A percentile compares a stretch with the other conserved stretches of the same genome.
phyloP scores from a whole-genome alignment of 768 basidiomycete species.

The Tephrocybe sp. region DNA sequence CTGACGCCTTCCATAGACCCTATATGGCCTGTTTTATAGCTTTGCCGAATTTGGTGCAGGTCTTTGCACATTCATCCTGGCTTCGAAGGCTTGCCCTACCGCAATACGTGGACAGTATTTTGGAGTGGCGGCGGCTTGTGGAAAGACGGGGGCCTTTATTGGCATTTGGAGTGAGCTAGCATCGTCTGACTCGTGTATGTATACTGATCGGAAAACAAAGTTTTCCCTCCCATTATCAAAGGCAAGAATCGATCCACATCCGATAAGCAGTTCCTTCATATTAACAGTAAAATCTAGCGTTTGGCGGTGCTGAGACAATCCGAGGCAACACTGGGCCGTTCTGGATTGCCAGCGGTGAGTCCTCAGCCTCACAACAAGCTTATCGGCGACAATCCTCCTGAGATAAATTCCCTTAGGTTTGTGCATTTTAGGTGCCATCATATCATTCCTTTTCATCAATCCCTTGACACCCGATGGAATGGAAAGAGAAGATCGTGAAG shows the following conservation, averaged over 20 bases:
- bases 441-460: constrained; percentile 9
- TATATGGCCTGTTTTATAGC: constrained; percentile 87
- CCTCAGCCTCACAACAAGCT: not conserved
- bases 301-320: constrained; percentile 50
- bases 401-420: not conserved
- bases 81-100: constrained; percentile 80
- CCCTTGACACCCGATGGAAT: constrained; percentile 9
- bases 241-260: constrained; percentile 32
- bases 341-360: constrained; percentile 71
- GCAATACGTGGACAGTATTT: constrained; percentile 84
- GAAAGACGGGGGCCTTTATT: constrained; percentile 80
- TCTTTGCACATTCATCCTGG: constrained; percentile 80
- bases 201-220: constrained; percentile 29
- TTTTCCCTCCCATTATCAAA: constrained; percentile 62
- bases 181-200: not conserved
- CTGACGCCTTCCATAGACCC: not conserved
- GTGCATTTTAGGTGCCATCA: constrained; percentile 3
- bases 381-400: not conserved
- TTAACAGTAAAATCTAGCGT: constrained; percentile 38
- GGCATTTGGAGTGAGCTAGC: constrained; percentile 68
- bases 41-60: constrained; percentile 89
- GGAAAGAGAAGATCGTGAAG: constrained; percentile 12
- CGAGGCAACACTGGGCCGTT: constrained; percentile 81
- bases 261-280: constrained; percentile 3
- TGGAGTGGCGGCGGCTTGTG: constrained; percentile 79